Evolutionary conservation across 768 basidiomycete genomes (phyloP).

Genomic region (Russula brevipes): DNA sequence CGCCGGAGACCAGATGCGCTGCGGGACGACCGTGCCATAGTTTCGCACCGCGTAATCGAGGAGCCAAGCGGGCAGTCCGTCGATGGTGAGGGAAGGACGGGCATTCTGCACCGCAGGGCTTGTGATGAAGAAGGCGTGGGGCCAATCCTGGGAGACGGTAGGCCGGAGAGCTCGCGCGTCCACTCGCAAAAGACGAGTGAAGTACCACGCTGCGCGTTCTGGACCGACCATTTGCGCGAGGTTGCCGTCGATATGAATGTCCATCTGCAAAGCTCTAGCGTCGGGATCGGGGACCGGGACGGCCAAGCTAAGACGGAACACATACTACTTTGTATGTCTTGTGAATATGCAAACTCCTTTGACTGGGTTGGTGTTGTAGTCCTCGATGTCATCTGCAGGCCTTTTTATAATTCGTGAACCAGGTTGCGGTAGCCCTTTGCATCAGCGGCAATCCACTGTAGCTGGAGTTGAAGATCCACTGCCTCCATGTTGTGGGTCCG

Average conservation of each 20-base stretch:
- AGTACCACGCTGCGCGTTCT: neutral
- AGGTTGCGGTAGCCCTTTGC: no score
- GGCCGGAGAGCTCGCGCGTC: neutral
- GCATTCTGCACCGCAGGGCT: neutral
- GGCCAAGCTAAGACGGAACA: no score
- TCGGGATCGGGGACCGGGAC: no score
- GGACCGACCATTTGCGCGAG: constrained; percentile 12
- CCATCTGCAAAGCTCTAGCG: neutral
- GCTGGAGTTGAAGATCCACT: no score
- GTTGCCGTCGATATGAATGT: constrained; percentile 3
- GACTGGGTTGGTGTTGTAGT: no score
- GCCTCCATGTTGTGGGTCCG: no score
- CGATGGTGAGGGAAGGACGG: neutral
- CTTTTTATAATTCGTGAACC: no score
- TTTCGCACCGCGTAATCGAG: constrained; percentile 1
- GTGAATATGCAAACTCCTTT: no score
- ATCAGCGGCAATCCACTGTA: no score
- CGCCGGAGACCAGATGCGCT: constrained; percentile 8
- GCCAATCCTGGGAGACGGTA: neutral
- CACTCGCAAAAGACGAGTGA: neutral
- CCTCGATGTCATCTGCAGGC: no score
- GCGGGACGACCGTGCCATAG: constrained; percentile 8
- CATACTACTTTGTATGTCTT: no score
- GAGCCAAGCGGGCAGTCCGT: neutral
- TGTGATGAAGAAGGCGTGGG: constrained; percentile 7